Base-by-base conservation (phyloP, 2,329 filamentous ascomycete genomes). In the Claviceps digitariae region DNA sequence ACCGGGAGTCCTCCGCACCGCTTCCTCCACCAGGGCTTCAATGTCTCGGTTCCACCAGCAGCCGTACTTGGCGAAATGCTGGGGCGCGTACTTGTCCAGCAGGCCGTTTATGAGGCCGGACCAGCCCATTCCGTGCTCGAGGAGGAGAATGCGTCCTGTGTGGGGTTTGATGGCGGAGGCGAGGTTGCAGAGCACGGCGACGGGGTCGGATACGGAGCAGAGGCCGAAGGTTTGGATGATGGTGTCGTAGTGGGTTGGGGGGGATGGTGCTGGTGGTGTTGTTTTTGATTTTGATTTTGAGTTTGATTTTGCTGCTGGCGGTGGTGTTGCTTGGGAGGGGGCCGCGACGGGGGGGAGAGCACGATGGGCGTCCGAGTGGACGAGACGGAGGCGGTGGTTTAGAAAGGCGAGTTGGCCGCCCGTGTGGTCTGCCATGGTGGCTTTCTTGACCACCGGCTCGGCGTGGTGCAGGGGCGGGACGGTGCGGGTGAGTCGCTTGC, bases 21-120 rank as follows among this genome's bases (percentile, higher is more conserved):
- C 80, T 55, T 74, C 70, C 52, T 72, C 66, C 9, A 83, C 73
- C 31, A 83, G 70, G 36, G 61, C 66, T 59, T 76, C 74, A 55
- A 84, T 75, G 61, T 84, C 81, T 51, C 81, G 70, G 66, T 84
- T 84, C 80, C 80, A 84, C 81, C 81, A 84, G 67, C 81, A 84
- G 2, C 81, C 81, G 61, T 79, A 84, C 59, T 76, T 74, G 23
- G 70, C 67, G 54, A 81, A 82, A 60, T 84, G 81, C 23, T 68
- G 66, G 17, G 67, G 65, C 0, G 81, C 81, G 54, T 74, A 73
- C 57, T 67, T 69, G 65, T 84, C 81, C 34, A 84, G 66, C 20
- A 78, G 59, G 10, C 68, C 66, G 61, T 84, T 83, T 36, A 84
- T 66, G 52, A 78, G 67, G 6, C 71, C 69, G 64, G 72, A 81